A percentile compares a stretch with the other conserved stretches of the same genome.
phyloP scores from a whole-genome alignment of 2,329 filamentous ascomycete genomes.

The Biscogniauxia sp. region DNA sequence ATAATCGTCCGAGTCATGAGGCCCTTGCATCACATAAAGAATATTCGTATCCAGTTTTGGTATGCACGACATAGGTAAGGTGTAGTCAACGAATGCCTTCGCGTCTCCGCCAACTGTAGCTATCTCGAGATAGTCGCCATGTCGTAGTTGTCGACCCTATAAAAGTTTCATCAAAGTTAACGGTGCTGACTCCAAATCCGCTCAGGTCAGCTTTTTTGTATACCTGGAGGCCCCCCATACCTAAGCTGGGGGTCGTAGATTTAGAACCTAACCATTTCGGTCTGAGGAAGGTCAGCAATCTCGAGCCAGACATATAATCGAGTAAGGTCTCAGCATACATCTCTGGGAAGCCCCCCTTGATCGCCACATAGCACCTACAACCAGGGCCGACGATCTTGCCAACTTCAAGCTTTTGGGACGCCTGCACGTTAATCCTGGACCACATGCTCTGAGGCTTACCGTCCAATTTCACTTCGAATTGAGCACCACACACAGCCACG shows the following conservation, averaged over 20 bases:
- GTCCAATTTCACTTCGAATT: constrained; percentile 27
- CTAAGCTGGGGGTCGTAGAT: constrained; percentile 18
- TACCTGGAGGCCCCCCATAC: constrained; percentile 18
- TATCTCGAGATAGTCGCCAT: constrained; percentile 13
- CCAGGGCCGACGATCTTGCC: constrained; percentile 26
- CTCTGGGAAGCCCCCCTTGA: constrained; percentile 35
- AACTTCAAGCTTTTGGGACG: constrained; percentile 25
- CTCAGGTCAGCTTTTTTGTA: neutral
- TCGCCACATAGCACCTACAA: constrained; percentile 34
- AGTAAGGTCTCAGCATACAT: constrained; percentile 33
- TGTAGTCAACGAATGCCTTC: too few species aligned
- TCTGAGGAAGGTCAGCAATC: neutral
- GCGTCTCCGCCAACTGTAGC: too few species aligned
- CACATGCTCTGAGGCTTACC: constrained; percentile 18
- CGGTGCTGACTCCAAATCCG: neutral
- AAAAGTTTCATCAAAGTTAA: constrained; percentile 3
- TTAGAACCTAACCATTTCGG: constrained; percentile 21
- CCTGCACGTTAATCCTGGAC: constrained; percentile 21
- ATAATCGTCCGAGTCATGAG: constrained; percentile 38
- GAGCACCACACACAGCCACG: constrained; percentile 34
- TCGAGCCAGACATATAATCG: constrained; percentile 31
- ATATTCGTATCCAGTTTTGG: too few species aligned
- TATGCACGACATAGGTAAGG: too few species aligned
- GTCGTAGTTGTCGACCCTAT: constrained; percentile 15
- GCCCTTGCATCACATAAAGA: constrained; percentile 35